Conservation (phyloP, 768 basidiomycete genomes). For the Naematelia encephala region DNA sequence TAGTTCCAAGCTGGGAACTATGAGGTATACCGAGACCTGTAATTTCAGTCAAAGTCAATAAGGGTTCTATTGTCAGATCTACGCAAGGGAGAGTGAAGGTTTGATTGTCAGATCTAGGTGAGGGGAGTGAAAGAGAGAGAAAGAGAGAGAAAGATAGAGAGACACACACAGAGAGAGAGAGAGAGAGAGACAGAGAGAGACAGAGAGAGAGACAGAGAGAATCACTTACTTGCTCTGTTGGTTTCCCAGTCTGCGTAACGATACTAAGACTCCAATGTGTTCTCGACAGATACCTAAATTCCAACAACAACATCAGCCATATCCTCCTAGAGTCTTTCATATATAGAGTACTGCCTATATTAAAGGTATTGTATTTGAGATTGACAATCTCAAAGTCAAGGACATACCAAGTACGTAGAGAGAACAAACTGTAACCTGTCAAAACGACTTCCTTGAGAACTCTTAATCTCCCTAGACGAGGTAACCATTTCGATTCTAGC, state of each 20-base stretch:
- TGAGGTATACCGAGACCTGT: slow-evolving; percentile 38
- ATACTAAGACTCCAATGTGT: slow-evolving; percentile 43
- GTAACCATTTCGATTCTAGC: slow-evolving; percentile 34
- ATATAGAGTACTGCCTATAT: too few relatives aligned
- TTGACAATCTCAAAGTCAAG: background rate
- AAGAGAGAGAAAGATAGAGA: too few relatives aligned
- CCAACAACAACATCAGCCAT: too few relatives aligned
- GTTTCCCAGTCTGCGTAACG: slow-evolving; percentile 43
- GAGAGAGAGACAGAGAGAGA: too few relatives aligned
- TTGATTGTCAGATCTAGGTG: too few relatives aligned
- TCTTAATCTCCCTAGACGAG: slow-evolving; percentile 26
- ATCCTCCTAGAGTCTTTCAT: too few relatives aligned
- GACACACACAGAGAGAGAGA: too few relatives aligned
- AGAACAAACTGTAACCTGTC: slow-evolving; percentile 36
- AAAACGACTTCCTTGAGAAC: slow-evolving; percentile 34
- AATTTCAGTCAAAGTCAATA: too few relatives aligned
- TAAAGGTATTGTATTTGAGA: too few relatives aligned
- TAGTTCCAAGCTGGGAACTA: slow-evolving; percentile 22
- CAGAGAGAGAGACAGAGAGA: too few relatives aligned
- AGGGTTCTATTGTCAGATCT: too few relatives aligned
- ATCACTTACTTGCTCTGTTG: slow-evolving; percentile 35
- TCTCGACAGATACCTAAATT: slow-evolving; percentile 39
- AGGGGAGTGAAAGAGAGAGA: too few relatives aligned
- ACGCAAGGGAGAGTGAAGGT: background rate
- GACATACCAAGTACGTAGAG: slow-evolving; percentile 37